Percentiles rank a stretch among this genome's conserved stretches.
Conservation (phyloP, 192 early-diverging fungal species). For the Linnemannia zychae region DNA sequence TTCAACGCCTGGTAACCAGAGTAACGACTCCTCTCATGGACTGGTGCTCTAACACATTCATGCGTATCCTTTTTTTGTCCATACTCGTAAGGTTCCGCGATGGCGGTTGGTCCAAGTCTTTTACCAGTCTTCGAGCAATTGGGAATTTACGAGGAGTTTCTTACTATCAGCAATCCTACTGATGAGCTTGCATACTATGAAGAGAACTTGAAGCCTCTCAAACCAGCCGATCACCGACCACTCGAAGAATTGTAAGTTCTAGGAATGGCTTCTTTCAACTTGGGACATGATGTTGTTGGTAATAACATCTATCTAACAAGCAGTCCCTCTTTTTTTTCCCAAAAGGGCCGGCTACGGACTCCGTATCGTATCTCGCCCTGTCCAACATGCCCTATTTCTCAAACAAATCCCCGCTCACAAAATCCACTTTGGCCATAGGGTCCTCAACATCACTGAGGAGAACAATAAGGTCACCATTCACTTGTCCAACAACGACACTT, state of each 20-base stretch:
- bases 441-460: neutral
- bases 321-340: neutral
- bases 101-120: neutral
- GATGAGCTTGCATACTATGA: neutral
- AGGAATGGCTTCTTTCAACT: too few relatives aligned
- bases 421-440: neutral
- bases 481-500: neutral
- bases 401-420: neutral
- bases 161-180: neutral
- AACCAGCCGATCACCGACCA: too few relatives aligned
- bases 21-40: neutral
- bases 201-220: neutral
- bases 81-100: neutral
- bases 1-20: neutral
- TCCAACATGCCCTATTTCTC: neutral
- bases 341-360: neutral
- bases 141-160: neutral
- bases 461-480: conserved; percentile 6
- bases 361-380: neutral
- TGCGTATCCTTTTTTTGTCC: neutral
- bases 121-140: conserved; percentile 8
- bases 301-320: too few relatives aligned
- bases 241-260: too few relatives aligned
- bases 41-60: too few relatives aligned
- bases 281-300: too few relatives aligned